These are phyloP conservation scores for Ottelia alismoides DNA, from an alignment of 106 monocot genomes.

Conservation along the genomic window DNA sequence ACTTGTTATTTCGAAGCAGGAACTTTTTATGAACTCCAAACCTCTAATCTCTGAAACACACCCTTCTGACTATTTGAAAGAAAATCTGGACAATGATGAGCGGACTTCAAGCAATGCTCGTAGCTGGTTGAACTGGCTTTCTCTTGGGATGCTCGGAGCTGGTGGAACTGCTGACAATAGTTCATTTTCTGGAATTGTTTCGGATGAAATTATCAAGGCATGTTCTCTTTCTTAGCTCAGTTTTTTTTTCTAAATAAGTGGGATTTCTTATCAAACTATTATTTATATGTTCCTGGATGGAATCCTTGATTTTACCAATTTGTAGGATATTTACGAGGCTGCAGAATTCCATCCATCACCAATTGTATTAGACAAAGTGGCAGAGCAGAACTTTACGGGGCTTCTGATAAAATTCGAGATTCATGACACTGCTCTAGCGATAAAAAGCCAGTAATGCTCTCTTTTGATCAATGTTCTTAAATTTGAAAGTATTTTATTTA, in stretches of 20 bases:
- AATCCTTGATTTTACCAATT: no score
- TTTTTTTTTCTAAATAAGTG: no score
- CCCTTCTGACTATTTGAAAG: no score
- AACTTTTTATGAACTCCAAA: no score
- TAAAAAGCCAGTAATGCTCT: conserved; percentile 39
- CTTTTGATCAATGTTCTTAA: no score
- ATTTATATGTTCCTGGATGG: no score
- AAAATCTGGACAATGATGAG: conserved; percentile 36
- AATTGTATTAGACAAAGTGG: conserved; percentile 19
- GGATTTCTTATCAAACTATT: no score
- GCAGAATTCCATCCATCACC: conserved; percentile 65
- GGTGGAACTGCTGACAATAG: conserved; percentile 74
- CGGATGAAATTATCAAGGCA: conserved; percentile 95
- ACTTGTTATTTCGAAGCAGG: no score
- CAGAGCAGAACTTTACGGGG: conserved; percentile 15
- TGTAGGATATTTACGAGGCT: conserved; percentile 86
- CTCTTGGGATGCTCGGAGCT: conserved; percentile 97
- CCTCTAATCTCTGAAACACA: no score
- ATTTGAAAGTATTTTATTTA: no score
- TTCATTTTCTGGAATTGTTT: conserved; percentile 85
- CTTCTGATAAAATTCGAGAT: conserved; percentile 36
- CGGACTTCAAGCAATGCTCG: conserved; percentile 25
- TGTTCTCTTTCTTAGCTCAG: not conserved
- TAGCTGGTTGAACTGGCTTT: conserved; percentile 86
- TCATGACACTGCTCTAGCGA: conserved; percentile 30